A percentile compares a stretch with the other conserved stretches of the same genome.
Conservation (phyloP, 345 rosid species). For the Lenwebbia sp. region DNA sequence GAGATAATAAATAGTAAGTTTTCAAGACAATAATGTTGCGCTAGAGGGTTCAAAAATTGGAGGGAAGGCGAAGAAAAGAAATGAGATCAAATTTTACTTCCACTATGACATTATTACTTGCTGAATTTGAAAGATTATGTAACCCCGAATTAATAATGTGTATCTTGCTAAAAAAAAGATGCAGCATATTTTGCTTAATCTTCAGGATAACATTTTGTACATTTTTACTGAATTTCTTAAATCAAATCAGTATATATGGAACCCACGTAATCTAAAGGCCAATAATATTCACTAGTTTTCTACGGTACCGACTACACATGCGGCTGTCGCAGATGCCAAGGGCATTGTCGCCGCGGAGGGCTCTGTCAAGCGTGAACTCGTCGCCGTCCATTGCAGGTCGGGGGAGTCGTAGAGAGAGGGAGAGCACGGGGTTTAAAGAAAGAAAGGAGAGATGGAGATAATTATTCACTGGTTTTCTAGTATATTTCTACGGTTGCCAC, state of each 20-base stretch:
- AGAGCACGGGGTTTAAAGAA: no score
- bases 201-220: neutral
- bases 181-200: neutral
- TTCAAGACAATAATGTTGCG: accelerated
- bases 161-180: neutral
- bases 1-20: neutral
- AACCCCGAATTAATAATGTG: neutral
- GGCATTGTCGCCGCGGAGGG: no score
- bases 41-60: neutral
- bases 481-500: neutral
- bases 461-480: no score
- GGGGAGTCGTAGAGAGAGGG: no score
- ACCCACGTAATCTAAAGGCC: neutral
- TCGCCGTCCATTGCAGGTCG: no score
- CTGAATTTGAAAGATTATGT: neutral
- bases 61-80: neutral
- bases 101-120: neutral
- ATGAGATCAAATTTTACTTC: neutral
- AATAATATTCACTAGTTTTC: neutral
- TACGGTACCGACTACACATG: no score
- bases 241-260: neutral
- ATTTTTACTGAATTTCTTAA: neutral
- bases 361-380: no score
- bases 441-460: no score
- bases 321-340: no score